These are phyloP conservation scores for Colletotrichum simmondsii DNA, from an alignment of 2,329 filamentous ascomycete species.

Conservation along the genomic window DNA sequence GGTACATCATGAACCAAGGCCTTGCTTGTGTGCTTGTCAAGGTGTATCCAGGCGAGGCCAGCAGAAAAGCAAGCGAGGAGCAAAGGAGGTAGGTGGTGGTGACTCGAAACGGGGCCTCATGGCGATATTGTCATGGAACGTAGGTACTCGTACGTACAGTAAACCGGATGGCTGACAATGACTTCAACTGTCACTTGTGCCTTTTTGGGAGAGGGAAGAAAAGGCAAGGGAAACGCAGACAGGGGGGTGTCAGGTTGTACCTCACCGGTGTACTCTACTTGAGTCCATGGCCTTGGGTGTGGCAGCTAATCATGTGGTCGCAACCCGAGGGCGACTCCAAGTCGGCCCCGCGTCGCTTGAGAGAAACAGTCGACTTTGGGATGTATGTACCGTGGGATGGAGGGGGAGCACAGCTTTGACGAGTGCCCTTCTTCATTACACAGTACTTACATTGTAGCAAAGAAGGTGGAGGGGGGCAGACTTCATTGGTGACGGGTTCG, in stretches of 20 bases:
- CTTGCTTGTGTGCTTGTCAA: background rate
- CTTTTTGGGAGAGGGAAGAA: background rate
- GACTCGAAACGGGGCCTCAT: conserved; percentile 22
- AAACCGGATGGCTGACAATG: background rate
- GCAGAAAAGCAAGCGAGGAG: background rate
- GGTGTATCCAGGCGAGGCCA: background rate
- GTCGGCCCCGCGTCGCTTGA: conserved; percentile 23
- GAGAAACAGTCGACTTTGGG: background rate
- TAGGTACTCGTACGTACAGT: too few relatives aligned
- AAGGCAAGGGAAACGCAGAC: background rate
- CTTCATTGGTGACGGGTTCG: conserved; percentile 4
- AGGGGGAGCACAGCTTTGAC: background rate
- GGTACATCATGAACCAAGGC: conserved; percentile 17
- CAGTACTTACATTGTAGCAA: background rate
- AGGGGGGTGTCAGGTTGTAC: conserved; percentile 15
- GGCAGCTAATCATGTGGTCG: conserved; percentile 31
- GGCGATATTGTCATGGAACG: conserved; percentile 28
- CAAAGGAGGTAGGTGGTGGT: background rate
- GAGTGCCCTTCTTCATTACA: background rate
- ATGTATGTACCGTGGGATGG: background rate
- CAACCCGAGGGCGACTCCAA: conserved; percentile 15
- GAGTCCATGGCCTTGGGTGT: conserved; percentile 11
- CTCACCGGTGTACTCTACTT: conserved; percentile 10
- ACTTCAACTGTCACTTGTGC: background rate
- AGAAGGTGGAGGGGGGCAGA: background rate